phyloP scores from a whole-genome alignment of 2,329 filamentous ascomycete genomes.

The Colletotrichum scovillei region DNA sequence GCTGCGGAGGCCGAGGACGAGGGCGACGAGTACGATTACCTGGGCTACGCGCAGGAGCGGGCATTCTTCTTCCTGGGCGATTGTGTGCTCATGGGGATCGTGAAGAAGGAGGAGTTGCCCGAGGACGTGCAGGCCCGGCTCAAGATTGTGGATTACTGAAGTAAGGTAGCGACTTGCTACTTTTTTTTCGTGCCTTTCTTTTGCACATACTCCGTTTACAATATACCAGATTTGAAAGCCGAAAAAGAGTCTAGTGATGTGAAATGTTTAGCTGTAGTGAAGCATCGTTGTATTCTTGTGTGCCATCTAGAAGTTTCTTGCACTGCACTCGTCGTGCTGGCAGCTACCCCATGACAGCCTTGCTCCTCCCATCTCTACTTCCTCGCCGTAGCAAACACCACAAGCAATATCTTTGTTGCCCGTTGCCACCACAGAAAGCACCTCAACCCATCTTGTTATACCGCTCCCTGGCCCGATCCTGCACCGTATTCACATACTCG shows the following conservation, averaged over 20 bases:
- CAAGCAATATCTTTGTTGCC: background rate
- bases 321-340: too few relatives aligned
- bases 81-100: slow-evolving; percentile 79
- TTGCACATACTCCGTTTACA: background rate
- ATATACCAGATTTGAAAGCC: background rate
- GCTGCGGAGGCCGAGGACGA: slow-evolving; percentile 54
- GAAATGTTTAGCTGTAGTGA: background rate
- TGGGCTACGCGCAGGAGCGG: slow-evolving; percentile 89
- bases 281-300: background rate
- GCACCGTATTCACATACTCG: slow-evolving; percentile 72
- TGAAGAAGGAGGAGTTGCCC: slow-evolving; percentile 81
- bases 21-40: slow-evolving; percentile 89
- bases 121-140: slow-evolving; percentile 70
- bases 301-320: too few relatives aligned
- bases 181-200: background rate
- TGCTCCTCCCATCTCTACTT: background rate
- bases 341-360: too few relatives aligned
- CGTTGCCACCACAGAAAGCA: background rate
- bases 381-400: background rate
- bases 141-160: slow-evolving; percentile 76
- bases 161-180: background rate
- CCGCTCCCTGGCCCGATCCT: slow-evolving; percentile 74
- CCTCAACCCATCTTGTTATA: slow-evolving; percentile 64
- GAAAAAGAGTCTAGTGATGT: background rate
- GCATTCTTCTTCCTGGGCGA: slow-evolving; percentile 97